phyloP scores from a whole-genome alignment of 441 rosid genomes.

The Melastoma candidum region DNA sequence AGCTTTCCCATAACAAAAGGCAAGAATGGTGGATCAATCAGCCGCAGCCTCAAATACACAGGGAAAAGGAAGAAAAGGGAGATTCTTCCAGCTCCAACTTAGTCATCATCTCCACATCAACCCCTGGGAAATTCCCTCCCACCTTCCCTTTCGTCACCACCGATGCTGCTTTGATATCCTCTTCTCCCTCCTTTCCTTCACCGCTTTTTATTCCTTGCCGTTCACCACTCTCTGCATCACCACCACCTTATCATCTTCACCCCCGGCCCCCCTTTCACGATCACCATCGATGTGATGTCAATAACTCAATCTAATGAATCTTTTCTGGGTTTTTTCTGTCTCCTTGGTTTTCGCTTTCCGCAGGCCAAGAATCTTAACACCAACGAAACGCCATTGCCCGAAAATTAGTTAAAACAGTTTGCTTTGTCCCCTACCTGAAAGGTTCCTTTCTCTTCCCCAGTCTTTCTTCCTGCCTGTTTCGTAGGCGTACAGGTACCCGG shows the following conservation, averaged over 20 bases:
- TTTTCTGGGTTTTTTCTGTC: conserved; percentile 2
- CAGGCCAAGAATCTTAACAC: conserved; percentile 85
- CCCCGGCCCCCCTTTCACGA: conserved; percentile 11
- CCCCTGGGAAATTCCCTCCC: not conserved
- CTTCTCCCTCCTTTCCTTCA: conserved; percentile 5
- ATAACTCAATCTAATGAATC: not conserved
- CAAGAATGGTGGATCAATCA: too few relatives aligned
- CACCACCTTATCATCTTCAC: conserved; percentile 32
- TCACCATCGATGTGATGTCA: conserved; percentile 9
- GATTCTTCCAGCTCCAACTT: conserved; percentile 4
- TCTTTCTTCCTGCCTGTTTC: not conserved
- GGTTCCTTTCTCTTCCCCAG: conserved; percentile 25
- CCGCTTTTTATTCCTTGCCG: not conserved
- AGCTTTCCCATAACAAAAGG: too few relatives aligned
- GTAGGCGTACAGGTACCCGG: too few relatives aligned
- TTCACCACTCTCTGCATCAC: not conserved
- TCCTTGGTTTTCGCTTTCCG: conserved; percentile 33
- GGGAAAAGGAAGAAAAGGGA: not conserved
- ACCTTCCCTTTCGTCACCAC: conserved; percentile 1
- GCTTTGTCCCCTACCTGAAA: conserved; percentile 18
- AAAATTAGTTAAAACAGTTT: not conserved
- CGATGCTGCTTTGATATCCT: conserved; percentile 29
- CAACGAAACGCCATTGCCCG: not conserved
- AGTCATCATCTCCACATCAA: conserved; percentile 15
- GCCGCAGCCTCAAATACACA: not conserved